Conservation (phyloP, 148 eudicot species). For the Nepenthes gracilis region DNA sequence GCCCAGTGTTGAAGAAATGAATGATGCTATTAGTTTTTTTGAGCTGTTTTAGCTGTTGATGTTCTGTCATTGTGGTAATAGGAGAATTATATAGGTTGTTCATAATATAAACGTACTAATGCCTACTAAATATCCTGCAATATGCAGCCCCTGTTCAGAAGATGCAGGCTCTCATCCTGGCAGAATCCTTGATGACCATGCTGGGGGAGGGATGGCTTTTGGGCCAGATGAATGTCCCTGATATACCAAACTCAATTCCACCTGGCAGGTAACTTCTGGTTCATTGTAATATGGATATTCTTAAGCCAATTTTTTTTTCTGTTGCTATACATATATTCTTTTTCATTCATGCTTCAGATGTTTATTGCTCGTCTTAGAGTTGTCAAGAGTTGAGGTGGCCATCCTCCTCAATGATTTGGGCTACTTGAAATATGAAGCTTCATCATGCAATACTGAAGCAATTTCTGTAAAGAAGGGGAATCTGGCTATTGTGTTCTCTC, state of each 20-base stretch:
- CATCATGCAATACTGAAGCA: slow-evolving; percentile 37
- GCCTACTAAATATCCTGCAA: not conserved
- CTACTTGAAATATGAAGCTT: slow-evolving; percentile 65
- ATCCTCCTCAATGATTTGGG: slow-evolving; percentile 84
- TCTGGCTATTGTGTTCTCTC: slow-evolving; percentile 60
- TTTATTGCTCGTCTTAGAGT: slow-evolving; percentile 74
- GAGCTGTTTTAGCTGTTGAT: too few relatives aligned
- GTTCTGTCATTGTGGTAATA: too few relatives aligned
- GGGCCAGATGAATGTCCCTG: slow-evolving; percentile 37
- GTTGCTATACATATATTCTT: slow-evolving; percentile 6
- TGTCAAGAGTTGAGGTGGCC: slow-evolving; percentile 84
- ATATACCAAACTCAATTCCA: slow-evolving; percentile 29
- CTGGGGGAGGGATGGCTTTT: slow-evolving; percentile 77
- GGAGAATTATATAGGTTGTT: too few relatives aligned
- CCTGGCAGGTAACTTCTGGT: slow-evolving; percentile 40
- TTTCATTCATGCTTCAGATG: slow-evolving; percentile 41
- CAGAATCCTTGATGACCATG: slow-evolving; percentile 51
- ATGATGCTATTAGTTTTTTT: too few relatives aligned
- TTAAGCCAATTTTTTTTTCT: not conserved
- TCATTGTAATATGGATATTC: not conserved
- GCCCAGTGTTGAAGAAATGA: too few relatives aligned
- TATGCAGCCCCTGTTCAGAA: slow-evolving; percentile 70
- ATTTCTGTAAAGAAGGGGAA: slow-evolving; percentile 38
- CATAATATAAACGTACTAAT: too few relatives aligned
- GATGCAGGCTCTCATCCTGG: slow-evolving; percentile 71